These are phyloP conservation scores for Trichoderma koningii DNA, from an alignment of 2,329 filamentous ascomycete genomes.

Conservation along the genomic window DNA sequence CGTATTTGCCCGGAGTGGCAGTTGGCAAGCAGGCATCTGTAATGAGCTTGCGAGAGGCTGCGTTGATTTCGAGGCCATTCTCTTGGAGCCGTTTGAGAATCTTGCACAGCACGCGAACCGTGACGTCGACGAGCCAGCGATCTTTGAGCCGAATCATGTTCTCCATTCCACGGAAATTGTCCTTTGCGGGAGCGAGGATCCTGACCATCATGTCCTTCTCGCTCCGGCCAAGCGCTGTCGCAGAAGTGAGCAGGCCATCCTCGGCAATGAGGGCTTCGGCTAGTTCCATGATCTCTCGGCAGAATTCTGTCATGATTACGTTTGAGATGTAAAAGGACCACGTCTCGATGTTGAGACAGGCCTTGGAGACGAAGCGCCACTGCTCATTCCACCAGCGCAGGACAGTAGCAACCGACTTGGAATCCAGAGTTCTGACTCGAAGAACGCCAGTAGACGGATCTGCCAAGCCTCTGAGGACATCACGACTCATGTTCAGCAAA, in stretches of 20 bases:
- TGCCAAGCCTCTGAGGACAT: conserved; percentile 59
- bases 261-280: conserved; percentile 83
- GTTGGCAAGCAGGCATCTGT: conserved; percentile 65
- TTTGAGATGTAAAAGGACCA: conserved; percentile 82
- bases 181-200: conserved; percentile 45
- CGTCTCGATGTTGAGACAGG: conserved; percentile 78
- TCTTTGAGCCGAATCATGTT: conserved; percentile 92
- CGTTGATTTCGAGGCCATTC: conserved; percentile 69
- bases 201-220: conserved; percentile 45
- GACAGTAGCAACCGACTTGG: conserved; percentile 65
- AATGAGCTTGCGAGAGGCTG: conserved; percentile 61
- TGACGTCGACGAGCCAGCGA: conserved; percentile 77
- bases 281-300: conserved; percentile 91
- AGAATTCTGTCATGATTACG: conserved; percentile 83
- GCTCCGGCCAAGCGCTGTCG: conserved; percentile 45
- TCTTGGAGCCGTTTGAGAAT: conserved; percentile 80
- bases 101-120: conserved; percentile 81
- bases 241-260: conserved; percentile 78
- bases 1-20: conserved; percentile 54
- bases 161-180: conserved; percentile 67
- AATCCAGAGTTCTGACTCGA: conserved; percentile 56
- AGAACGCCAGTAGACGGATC: conserved; percentile 59
- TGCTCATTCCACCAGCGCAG: conserved; percentile 80
- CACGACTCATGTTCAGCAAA: conserved; percentile 58
- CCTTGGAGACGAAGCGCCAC: conserved; percentile 79